Evolutionary conservation across 1,284 basidiomycete genomes (phyloP).

Genomic region (Papiliotrema nemorosa): DNA sequence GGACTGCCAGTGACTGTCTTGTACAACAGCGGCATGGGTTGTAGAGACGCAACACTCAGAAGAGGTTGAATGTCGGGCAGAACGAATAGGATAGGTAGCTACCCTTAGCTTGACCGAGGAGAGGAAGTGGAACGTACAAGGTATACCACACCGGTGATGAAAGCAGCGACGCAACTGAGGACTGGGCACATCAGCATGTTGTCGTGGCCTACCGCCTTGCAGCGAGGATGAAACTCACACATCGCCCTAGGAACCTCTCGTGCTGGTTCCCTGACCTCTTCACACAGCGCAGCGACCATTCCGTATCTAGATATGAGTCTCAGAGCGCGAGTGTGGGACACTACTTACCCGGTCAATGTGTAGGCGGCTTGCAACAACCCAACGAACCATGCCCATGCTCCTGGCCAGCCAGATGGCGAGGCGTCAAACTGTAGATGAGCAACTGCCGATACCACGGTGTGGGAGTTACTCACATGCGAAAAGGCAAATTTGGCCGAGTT

Average conservation of each 20-base stretch:
- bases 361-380: conserved; percentile 48
- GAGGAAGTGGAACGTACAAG: conserved; percentile 17
- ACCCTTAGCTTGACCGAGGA: conserved; percentile 5
- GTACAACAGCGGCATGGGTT: conserved; percentile 52
- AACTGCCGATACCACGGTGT: neutral
- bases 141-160: conserved; percentile 51
- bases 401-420: conserved; percentile 40
- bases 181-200: conserved; percentile 29
- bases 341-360: conserved; percentile 38
- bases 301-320: conserved; percentile 38
- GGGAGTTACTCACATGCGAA: conserved; percentile 25
- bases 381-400: conserved; percentile 50
- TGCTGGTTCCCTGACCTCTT: conserved; percentile 49
- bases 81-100: conserved; percentile 52
- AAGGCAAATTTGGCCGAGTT: conserved; percentile 49
- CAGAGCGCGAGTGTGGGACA: neutral
- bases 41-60: conserved; percentile 46
- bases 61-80: conserved; percentile 49
- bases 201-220: too few relatives aligned
- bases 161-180: conserved; percentile 50
- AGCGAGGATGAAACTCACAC: too few relatives aligned
- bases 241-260: conserved; percentile 48
- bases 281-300: conserved; percentile 49
- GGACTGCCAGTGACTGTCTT: conserved; percentile 49
- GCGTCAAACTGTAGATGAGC: conserved; percentile 42